phyloP scores from a whole-genome alignment of 2,329 filamentous ascomycete species.

The Dendrostoma leiphaemia region DNA sequence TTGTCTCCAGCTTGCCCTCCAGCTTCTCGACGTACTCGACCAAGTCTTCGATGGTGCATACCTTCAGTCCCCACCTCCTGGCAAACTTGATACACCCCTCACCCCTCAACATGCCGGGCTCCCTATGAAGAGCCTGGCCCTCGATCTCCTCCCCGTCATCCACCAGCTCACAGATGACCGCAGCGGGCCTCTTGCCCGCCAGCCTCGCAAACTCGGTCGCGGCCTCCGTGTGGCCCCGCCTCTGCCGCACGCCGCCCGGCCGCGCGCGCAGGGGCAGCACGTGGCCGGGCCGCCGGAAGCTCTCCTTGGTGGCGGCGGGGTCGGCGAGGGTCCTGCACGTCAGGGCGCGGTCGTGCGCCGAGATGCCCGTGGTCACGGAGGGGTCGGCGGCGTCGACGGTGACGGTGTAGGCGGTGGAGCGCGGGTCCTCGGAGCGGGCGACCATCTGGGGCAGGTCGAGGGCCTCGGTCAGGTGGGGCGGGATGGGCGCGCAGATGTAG shows the following conservation, averaged over 20 bases:
- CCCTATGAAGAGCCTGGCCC: conserved; percentile 63
- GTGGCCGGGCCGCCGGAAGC: conserved; percentile 83
- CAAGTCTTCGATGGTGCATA: conserved; percentile 93
- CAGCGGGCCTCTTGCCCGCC: conserved; percentile 73
- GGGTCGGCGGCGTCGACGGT: conserved; percentile 77
- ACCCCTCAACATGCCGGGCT: conserved; percentile 86
- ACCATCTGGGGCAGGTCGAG: conserved; percentile 93
- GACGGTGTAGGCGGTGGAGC: conserved; percentile 90
- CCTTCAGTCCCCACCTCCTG: conserved; percentile 81
- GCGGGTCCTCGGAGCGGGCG: conserved; percentile 68
- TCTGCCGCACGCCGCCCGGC: conserved; percentile 74
- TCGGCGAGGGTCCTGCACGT: conserved; percentile 78
- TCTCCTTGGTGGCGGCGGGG: conserved; percentile 50
- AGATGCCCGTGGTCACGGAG: conserved; percentile 83
- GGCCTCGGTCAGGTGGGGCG: conserved; percentile 62
- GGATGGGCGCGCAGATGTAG: conserved; percentile 85
- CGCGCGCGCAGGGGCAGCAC: conserved; percentile 80
- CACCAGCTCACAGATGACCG: conserved; percentile 88
- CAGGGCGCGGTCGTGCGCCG: conserved; percentile 79
- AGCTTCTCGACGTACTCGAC: conserved; percentile 75
- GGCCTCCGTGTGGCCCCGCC: conserved; percentile 89
- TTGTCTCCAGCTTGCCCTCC: conserved; percentile 58
- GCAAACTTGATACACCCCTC: conserved; percentile 89
- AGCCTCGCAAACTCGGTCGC: conserved; percentile 86
- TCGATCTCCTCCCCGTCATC: conserved; percentile 74